Evolutionary conservation across 1,139 yeast species (phyloP), one percentile per base, ranked within the genome.

Genomic region (Saccharomyces uvarum): DNA sequence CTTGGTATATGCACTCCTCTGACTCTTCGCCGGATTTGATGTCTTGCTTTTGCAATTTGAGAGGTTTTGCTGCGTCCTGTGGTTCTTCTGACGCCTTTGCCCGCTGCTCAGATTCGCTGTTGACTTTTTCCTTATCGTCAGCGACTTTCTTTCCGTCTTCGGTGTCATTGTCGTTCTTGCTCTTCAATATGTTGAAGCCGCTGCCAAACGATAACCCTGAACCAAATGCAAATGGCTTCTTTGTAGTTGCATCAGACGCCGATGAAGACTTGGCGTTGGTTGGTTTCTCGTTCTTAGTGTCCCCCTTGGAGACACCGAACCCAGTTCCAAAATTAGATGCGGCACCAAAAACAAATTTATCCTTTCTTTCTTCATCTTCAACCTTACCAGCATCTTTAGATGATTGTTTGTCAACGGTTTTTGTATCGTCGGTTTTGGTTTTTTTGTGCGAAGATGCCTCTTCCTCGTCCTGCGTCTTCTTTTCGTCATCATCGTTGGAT

Each of bases 1-100:
- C 78, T 47, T 81, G 81, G 68, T 81, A 88, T 8, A 84, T 71
- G 0, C 88, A 81, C 48, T 75, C 75, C 69, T 95, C 99, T 54
- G 82, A 77, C 69, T 93, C 99, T 70, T 95, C 99, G 2, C 99
- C 99, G 0, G 98, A 89, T 55, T 82, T 81, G 5, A 86, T 75
- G 11, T 77, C 78, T 56, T 82, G 82, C 56, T 81, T 71, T 54
- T 68, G 68, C 19, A 74, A 61, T 41, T 74, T 73, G 26, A 73
- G 69, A 46, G 62, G 58, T 56, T 67, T 55, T 55, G 44, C 19
- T 28, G 48, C 24, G 41, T 31, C 41, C 6, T 38, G 28, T 26
- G 14, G 28, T 19, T 38, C 48, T 28, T 26, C 26, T 27, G 50
- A 48, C 14, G 24, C 24, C n/a, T n/a, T 48, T n/a, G 29, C 21